Evolutionary conservation across 139 green algal species (phyloP).

Genomic region (Pleodorina starrii): DNA sequence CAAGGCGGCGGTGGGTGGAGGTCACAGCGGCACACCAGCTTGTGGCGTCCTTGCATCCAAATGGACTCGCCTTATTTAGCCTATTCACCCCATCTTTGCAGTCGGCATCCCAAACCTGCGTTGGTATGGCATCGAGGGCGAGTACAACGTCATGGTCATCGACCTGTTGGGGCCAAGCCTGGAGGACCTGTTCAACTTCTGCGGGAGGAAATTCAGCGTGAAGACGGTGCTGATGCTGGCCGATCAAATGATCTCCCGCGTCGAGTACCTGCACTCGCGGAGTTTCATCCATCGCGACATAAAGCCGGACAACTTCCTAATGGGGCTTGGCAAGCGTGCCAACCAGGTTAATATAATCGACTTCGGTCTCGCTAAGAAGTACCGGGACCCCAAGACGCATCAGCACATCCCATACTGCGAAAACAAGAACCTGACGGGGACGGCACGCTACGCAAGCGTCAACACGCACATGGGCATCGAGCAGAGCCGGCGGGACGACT

Average conservation of each 20-base stretch:
- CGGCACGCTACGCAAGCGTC: conserved; percentile 97
- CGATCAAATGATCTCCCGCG: conserved; percentile 96
- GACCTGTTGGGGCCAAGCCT: conserved; percentile 97
- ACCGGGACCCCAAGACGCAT: conserved; percentile 97
- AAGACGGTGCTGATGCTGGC: conserved; percentile 99
- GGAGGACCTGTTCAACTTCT: conserved; percentile 99
- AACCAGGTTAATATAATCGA: conserved; percentile 99
- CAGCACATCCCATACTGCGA: conserved; percentile 99
- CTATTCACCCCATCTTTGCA: too few species aligned
- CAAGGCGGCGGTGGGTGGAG: conserved; percentile 87
- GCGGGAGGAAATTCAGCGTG: conserved; percentile 95
- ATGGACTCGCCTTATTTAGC: too few species aligned
- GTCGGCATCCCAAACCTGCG: conserved; percentile 97
- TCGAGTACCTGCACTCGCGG: conserved; percentile 98
- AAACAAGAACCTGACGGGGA: conserved; percentile 98
- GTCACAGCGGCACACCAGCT: too few species aligned
- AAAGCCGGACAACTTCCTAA: conserved; percentile 99
- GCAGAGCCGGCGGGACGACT: conserved; percentile 86
- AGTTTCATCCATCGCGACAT: conserved; percentile 98
- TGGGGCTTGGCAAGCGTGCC: conserved; percentile 96
- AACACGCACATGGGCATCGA: conserved; percentile 99
- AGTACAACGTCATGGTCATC: conserved; percentile 99
- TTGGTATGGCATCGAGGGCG: conserved; percentile 98
- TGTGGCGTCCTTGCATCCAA: too few species aligned
- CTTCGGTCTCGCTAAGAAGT: conserved; percentile 98